phyloP scores from a whole-genome alignment of 1,284 basidiomycete genomes.

The Dichomitus squalens region DNA sequence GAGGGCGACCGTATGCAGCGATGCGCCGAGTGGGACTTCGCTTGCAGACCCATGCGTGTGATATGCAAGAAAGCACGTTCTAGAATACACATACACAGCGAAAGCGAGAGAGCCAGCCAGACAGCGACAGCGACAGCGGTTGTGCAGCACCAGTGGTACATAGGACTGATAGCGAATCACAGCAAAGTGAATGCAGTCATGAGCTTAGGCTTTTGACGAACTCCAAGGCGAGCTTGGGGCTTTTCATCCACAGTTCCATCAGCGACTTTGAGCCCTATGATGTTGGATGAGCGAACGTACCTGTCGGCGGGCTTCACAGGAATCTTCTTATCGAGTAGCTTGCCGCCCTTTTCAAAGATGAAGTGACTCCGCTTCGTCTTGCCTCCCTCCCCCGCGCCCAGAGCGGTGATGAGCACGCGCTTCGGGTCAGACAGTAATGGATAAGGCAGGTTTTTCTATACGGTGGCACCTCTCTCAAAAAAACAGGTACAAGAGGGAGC shows the following conservation, averaged over 20 bases:
- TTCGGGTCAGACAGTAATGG: conserved; percentile 87
- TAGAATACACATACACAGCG: conserved; percentile 4
- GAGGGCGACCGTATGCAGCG: too few species aligned
- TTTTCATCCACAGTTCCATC: background rate
- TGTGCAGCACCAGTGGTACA: background rate
- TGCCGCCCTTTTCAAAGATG: conserved; percentile 87
- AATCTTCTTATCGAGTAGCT: conserved; percentile 78
- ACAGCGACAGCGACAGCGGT: conserved; percentile 6
- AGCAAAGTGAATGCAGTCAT: background rate
- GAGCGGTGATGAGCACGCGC: conserved; percentile 72
- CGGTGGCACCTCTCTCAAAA: too few species aligned
- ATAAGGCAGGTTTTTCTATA: conserved; percentile 85
- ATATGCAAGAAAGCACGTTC: background rate
- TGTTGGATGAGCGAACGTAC: conserved; percentile 39
- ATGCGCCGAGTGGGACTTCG: too few species aligned
- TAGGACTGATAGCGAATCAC: too few species aligned
- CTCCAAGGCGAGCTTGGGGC: conserved; percentile 29
- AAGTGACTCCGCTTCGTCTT: conserved; percentile 90
- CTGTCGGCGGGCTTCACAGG: conserved; percentile 86
- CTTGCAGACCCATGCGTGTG: background rate
- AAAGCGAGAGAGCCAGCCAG: conserved; percentile 10
- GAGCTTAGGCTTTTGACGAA: conserved; percentile 25
- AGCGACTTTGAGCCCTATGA: background rate
- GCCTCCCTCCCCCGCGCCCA: conserved; percentile 82
- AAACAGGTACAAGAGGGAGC: too few species aligned